phyloP scores from a whole-genome alignment of 306 rosid species.

The Notholithocarpus densiflorus region DNA sequence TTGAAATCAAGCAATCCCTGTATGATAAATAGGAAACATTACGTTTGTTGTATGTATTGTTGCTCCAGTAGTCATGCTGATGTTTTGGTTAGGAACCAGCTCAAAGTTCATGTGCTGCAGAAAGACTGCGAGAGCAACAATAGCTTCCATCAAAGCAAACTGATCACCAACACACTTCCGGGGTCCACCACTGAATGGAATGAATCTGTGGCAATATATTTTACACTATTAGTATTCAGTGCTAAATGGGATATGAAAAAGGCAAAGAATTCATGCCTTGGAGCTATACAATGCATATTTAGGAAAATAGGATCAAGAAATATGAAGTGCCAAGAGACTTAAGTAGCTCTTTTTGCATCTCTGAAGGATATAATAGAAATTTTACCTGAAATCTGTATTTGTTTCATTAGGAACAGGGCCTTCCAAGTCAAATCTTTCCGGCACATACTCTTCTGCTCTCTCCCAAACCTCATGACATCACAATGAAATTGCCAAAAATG shows the following conservation, averaged over 20 bases:
- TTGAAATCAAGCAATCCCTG: background rate
- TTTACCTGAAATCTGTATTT: conserved; percentile 84
- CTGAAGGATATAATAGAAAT: background rate
- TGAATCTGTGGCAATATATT: conserved; percentile 58
- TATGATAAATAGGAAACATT: conserved; percentile 22
- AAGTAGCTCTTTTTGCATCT: background rate
- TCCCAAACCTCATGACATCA: conserved; percentile 79
- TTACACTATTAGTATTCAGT: conserved; percentile 14
- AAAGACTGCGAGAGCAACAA: conserved; percentile 77
- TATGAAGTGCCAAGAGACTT: background rate
- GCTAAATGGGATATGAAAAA: background rate
- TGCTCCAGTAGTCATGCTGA: conserved; percentile 96
- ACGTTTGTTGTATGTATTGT: conserved; percentile 95
- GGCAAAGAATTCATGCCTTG: background rate
- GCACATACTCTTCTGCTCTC: conserved; percentile 84
- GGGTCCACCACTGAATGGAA: conserved; percentile 96
- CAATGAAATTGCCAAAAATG: conserved; percentile 15
- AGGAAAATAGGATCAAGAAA: background rate
- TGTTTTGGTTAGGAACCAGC: conserved; percentile 78
- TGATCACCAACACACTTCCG: conserved; percentile 98
- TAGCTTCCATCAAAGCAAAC: conserved; percentile 84
- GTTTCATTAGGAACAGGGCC: conserved; percentile 84
- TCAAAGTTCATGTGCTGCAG: conserved; percentile 75
- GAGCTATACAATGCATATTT: background rate
- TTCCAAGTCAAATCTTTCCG: conserved; percentile 84